Base-by-base conservation (phyloP, 306 rosid species). In the Cucurbita moschata region DNA sequence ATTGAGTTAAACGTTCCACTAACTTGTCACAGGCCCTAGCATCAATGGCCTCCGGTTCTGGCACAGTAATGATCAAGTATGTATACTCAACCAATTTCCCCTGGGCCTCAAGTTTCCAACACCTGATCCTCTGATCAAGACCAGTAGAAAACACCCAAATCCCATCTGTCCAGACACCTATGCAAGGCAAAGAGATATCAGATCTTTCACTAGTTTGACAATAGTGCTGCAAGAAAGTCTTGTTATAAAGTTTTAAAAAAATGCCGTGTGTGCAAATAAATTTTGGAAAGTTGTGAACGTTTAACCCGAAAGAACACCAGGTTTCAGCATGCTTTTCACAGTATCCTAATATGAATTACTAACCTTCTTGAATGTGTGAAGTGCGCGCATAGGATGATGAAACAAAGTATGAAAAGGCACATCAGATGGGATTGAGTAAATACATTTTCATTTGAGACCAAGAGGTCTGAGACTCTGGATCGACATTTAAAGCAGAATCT, bases 121-220 rank as follows among this genome's bases (percentile, higher is more conserved):
- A 91, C 74, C 99, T 83, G 76, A 94, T 80, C 50, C 99, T 89
- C 83, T 94, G 99, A 89, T 94, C 97, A 68, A 94, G 92, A 79
- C 99, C 99, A 40, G 99, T 82, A 1, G 99, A 94, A 75, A 94
- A 94, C 68, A 88, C 92, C 99, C 99, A 94, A 67, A 87, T 80
- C 49, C 99, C 92, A 7, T 91, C 96, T n/a, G 97, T 90, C 98
- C 96, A 90, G 65, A 89, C 92, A 85, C 97, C 97, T 94, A 72
- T 80, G 82, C 26, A 66, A 30, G 76, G 86, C 30, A 81, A 76
- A 40, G 18, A 72, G 56, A 35, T 50, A 72, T 54, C 18, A 55
- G 51, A 37, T 72, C 51, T 13, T 30, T 35, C 26, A 51, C 42
- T 49, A 49, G 11, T 7, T 50, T 26, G 46, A 51, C 46, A 15